Evolutionary conservation across 257 asterid species (phyloP), one percentile per base, ranked within the genome.

Genomic region (Solanum sejunctum): DNA sequence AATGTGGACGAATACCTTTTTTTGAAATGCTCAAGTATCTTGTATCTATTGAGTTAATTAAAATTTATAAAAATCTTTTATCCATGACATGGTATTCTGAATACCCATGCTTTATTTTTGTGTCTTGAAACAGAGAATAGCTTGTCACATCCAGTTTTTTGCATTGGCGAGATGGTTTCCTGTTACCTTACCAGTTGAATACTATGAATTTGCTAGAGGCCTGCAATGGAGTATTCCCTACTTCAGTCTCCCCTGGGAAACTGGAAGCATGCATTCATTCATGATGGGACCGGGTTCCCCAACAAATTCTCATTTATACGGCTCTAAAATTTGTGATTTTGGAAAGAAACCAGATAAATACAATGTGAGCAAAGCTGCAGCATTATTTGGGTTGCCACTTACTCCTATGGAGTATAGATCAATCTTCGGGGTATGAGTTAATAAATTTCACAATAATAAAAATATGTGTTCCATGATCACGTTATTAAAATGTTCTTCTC

Each of bases 171-270:
- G 93, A 84, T 96, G 99, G 98, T 85, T 95, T 80, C 91, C 94
- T 57, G 93, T 93, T 77, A 87, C 93, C 36, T 89, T 94, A 86
- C 99, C 99, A 2, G 92, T 95, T 17, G 98, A 96, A 84, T 96
- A 93, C 84, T 93, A 93, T 52, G 98, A 96, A 87, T 92, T 96
- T 78, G 85, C 94, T 63, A 90, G 95, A 89, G 97, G 98, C 83
- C 84, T 95, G 51, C 96, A 91, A 32, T 96, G 99, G 99, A 96
- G 97, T 71, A 89, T 96, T 82, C 98, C 99, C 60, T 96, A 95
- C 91, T 91, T 93, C 87, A 89, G 67, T 75, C 97, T 96, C 87
- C 99, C 98, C 10, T 96, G 99, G 99, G 98, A 96, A 89, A 89
- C 69, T 32, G 89, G 77, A 45, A 64, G 84, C 56, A 28, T 16